Base-by-base conservation (phyloP, 2,329 filamentous ascomycete species). In the Aureobasidium leucospermi region DNA sequence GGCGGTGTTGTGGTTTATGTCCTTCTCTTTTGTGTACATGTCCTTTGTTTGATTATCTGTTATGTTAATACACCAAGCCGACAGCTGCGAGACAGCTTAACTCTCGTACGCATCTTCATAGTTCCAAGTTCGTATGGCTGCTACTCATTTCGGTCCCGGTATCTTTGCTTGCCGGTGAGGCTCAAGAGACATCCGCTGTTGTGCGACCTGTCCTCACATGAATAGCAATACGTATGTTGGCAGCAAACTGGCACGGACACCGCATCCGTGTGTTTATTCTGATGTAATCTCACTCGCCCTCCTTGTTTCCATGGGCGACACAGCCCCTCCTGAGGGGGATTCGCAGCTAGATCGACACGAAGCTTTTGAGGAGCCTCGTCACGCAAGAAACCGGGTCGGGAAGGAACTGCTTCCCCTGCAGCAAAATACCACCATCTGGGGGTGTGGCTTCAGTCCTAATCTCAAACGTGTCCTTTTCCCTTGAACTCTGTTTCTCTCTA, bases 311-410 rank as follows among this genome's bases (percentile, higher is more conserved):
- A 41, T 31, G 36, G 48, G 32, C 19, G 48, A 52, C 48, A 31
- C 48, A 52, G 51, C 51, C 38, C 51, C 49, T 42, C 23, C 13
- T 32, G 38, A 42, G 51, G 51, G 51, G 51, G 51, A 55, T 55
- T 55, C 39, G 51, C 51, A 55, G n/a, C 28, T 43, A 42, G 51
- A 55, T 43, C 51, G n/a, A 15, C 49, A 29, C 29, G 28, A 55
- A 55, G 51, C 51, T 55, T 55, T 31, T 10, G 8, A 9, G 34
- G 8, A 13, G 34, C 8, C 34, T 36, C 38, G 15, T 13, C 38
- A 15, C 38, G 10, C 15, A 15, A n/a, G 38, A 15, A 13, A 9
- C 8, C 34, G 34, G 34, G 8, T 36, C 38, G 38, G 38, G 38
- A 41, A 13, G 13, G 11, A 6, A 28, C 8, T 4, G 5, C 36